phyloP scores from a whole-genome alignment of 1,284 basidiomycete genomes.

The Ceratobasidium sp. region DNA sequence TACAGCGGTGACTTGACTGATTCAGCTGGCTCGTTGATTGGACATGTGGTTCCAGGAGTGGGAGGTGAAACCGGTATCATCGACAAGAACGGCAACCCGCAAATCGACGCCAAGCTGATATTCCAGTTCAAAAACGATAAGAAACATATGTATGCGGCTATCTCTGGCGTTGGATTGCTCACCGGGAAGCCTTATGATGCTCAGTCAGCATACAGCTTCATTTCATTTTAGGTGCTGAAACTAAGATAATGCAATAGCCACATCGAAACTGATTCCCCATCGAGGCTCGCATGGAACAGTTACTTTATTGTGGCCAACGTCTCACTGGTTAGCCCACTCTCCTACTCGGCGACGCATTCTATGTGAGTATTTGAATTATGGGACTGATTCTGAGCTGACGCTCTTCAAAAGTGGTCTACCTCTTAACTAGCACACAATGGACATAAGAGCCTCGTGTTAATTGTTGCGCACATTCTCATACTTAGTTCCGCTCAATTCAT shows the following conservation, averaged over 20 bases:
- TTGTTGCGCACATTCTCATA: too few relatives aligned
- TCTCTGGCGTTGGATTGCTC: constrained; percentile 10
- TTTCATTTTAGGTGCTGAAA: neutral
- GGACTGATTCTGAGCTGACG: too few relatives aligned
- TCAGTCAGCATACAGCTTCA: constrained; percentile 8
- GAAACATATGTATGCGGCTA: neutral
- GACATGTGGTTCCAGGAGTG: constrained; percentile 3
- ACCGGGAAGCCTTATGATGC: constrained; percentile 11
- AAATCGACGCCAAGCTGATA: constrained; percentile 7
- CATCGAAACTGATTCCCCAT: constrained; percentile 18
- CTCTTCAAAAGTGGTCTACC: too few relatives aligned
- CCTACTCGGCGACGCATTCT: neutral
- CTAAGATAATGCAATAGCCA: neutral
- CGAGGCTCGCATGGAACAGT: constrained; percentile 20
- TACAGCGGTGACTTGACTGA: constrained; percentile 14
- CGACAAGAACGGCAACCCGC: constrained; percentile 22
- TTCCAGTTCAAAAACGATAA: constrained; percentile 4
- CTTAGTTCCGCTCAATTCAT: too few relatives aligned
- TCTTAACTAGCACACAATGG: too few relatives aligned
- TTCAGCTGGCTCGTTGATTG: constrained; percentile 9
- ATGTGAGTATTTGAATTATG: neutral
- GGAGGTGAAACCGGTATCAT: constrained; percentile 20
- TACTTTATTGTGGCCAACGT: constrained; percentile 20
- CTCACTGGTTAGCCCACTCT: neutral
- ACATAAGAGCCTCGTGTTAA: too few relatives aligned